Evolutionary conservation across 75 land plant genomes (phyloP).

Genomic region (Pseudotsuga menziesii): DNA sequence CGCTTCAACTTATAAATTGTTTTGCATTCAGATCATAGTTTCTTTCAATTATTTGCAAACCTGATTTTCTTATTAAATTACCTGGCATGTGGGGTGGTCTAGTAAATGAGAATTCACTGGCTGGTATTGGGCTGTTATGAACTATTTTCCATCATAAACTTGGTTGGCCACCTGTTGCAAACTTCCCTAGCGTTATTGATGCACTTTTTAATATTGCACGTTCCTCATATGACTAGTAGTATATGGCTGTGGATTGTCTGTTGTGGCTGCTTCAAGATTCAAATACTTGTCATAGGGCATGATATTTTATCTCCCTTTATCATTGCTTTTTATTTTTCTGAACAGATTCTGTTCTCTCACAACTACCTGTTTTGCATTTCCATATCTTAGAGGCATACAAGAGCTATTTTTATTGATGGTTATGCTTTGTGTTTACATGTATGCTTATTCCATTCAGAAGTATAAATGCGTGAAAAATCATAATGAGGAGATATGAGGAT

Average conservation of each 20-base stretch:
- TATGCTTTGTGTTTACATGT: no score
- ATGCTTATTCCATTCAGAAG: no score
- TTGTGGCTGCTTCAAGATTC: slow-evolving; percentile 91
- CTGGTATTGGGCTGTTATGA: slow-evolving; percentile 84
- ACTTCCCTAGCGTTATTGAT: slow-evolving; percentile 65
- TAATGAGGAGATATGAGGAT: no score
- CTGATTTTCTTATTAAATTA: slow-evolving; percentile 69
- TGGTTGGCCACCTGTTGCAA: slow-evolving; percentile 80
- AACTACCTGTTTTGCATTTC: no score
- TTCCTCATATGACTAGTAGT: slow-evolving; percentile 97
- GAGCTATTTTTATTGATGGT: no score
- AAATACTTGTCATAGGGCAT: slow-evolving; percentile 65
- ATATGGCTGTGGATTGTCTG: slow-evolving; percentile 94
- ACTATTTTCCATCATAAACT: slow-evolving; percentile 88
- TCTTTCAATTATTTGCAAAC: slow-evolving; percentile 76
- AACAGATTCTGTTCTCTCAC: no score
- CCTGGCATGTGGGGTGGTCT: slow-evolving; percentile 98
- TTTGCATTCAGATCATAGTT: slow-evolving; percentile 79
- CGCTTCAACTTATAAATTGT: slow-evolving; percentile 80
- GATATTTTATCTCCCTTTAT: background rate
- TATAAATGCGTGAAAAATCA: no score
- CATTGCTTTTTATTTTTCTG: no score
- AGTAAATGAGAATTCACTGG: slow-evolving; percentile 93
- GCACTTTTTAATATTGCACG: slow-evolving; percentile 87
- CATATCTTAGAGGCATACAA: no score